Evolutionary conservation across 1,284 basidiomycete species (phyloP).

Genomic region (Sporisorium exsertum): DNA sequence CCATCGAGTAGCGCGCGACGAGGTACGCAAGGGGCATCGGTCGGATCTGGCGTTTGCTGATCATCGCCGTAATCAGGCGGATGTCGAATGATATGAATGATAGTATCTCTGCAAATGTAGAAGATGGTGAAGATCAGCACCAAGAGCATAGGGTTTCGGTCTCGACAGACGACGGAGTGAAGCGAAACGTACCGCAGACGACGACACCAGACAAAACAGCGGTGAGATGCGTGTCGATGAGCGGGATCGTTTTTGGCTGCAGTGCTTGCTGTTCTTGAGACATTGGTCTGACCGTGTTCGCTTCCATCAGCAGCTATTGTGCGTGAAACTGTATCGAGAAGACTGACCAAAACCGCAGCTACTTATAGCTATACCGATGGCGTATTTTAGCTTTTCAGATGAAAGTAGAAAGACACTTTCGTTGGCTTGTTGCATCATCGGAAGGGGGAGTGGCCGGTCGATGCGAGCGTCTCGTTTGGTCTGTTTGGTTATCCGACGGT

Average conservation of each 20-base stretch:
- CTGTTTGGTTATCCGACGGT: too few species aligned
- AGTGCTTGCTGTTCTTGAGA: background rate
- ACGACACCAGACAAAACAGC: slow-evolving; percentile 24
- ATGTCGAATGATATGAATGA: slow-evolving; percentile 34
- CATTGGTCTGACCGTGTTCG: background rate
- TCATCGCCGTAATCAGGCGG: slow-evolving; percentile 18
- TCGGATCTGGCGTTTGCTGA: slow-evolving; percentile 11
- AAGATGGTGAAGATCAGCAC: too few species aligned
- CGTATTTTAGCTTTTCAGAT: too few species aligned
- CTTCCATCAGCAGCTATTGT: background rate
- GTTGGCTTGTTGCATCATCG: too few species aligned
- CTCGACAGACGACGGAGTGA: too few species aligned
- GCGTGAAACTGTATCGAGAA: too few species aligned
- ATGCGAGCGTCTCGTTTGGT: too few species aligned
- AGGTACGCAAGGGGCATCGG: slow-evolving; percentile 33
- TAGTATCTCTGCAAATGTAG: slow-evolving; percentile 20
- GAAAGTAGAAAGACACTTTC: too few species aligned
- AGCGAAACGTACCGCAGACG: slow-evolving; percentile 19
- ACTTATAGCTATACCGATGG: too few species aligned
- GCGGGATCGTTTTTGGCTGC: background rate
- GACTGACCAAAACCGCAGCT: too few species aligned
- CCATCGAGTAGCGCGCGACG: slow-evolving; percentile 19
- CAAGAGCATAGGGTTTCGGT: too few species aligned
- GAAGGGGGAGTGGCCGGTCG: too few species aligned
- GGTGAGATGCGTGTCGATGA: slow-evolving; percentile 32